A percentile compares a stretch with the other conserved stretches of the same genome.
phyloP scores from a whole-genome alignment of 257 asterid species.

The Nicotiana paniculata region DNA sequence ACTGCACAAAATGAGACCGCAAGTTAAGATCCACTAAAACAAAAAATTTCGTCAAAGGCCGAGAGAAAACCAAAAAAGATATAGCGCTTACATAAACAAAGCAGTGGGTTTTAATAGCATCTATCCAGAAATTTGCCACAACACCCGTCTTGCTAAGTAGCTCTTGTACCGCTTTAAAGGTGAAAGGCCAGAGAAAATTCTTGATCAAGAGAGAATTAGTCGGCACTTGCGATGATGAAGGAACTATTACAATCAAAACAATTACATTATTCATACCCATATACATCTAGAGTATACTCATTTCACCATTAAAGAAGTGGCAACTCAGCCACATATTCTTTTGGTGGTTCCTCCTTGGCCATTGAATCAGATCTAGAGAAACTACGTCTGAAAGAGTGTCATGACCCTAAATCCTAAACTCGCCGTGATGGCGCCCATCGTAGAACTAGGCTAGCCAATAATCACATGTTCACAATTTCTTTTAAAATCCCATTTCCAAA shows the following conservation, averaged over 20 bases:
- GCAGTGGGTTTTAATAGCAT: too few relatives aligned
- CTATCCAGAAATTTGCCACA: too few relatives aligned
- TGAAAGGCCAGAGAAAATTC: constrained; percentile 60
- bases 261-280: not conserved
- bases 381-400: constrained; percentile 10
- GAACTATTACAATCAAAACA: constrained; percentile 36
- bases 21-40: not conserved
- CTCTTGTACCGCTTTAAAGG: too few relatives aligned
- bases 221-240: constrained; percentile 26
- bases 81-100: constrained; percentile 30
- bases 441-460: too few relatives aligned
- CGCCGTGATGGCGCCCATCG: too few relatives aligned
- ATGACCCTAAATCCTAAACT: too few relatives aligned
- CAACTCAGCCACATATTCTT: constrained; percentile 67
- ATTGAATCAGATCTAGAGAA: not conserved
- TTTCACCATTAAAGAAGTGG: not conserved
- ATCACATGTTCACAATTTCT: too few relatives aligned
- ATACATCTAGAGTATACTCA: too few relatives aligned
- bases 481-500: too few relatives aligned
- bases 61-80: constrained; percentile 27
- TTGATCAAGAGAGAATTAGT: constrained; percentile 72
- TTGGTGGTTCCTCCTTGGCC: constrained; percentile 40
- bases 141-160: too few relatives aligned
- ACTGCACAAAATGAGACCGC: not conserved
- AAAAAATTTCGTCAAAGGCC: not conserved